A percentile compares a stretch with the other conserved stretches of the same genome.
phyloP scores from a whole-genome alignment of 108 stramenopile species.

The Fistulifera solaris region DNA sequence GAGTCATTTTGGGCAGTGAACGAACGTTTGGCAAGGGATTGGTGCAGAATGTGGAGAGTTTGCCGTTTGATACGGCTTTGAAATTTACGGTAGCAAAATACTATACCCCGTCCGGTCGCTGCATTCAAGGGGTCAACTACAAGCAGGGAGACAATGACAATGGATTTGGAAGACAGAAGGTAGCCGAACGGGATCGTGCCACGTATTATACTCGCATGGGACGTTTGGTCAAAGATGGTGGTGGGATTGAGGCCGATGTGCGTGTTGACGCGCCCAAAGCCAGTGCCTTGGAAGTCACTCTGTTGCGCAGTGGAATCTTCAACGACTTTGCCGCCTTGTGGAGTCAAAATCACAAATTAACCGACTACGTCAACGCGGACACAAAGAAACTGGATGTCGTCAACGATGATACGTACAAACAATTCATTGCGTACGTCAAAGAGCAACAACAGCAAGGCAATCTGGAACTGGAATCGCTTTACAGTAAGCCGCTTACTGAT shows the following conservation, averaged over 20 bases:
- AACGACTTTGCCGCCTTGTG: constrained; percentile 82
- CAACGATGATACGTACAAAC: constrained; percentile 57
- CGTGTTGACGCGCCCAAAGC: constrained; percentile 78
- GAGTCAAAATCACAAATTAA: constrained; percentile 57
- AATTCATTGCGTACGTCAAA: constrained; percentile 66
- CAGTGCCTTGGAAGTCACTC: constrained; percentile 77
- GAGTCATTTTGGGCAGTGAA: constrained; percentile 84
- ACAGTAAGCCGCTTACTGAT: constrained; percentile 47
- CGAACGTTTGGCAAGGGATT: constrained; percentile 95
- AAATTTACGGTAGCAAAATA: constrained; percentile 97
- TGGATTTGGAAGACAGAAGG: constrained; percentile 45
- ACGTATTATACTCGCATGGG: constrained; percentile 68
- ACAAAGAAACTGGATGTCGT: constrained; percentile 21
- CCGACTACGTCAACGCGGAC: constrained; percentile 38
- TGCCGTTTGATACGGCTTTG: constrained; percentile 81
- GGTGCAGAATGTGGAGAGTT: constrained; percentile 93
- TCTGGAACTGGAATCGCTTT: constrained; percentile 64
- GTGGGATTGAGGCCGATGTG: constrained; percentile 88
- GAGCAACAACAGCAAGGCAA: constrained; percentile 56
- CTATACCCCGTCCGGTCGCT: constrained; percentile 93
- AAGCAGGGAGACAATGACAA: constrained; percentile 35
- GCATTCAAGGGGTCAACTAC: constrained; percentile 86
- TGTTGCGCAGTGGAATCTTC: constrained; percentile 62
- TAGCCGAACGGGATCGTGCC: constrained; percentile 55
- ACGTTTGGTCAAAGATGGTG: constrained; percentile 80